Evolutionary conservation across 164 flowering plant species (phyloP).

Genomic region (Nelumbo lutea): DNA sequence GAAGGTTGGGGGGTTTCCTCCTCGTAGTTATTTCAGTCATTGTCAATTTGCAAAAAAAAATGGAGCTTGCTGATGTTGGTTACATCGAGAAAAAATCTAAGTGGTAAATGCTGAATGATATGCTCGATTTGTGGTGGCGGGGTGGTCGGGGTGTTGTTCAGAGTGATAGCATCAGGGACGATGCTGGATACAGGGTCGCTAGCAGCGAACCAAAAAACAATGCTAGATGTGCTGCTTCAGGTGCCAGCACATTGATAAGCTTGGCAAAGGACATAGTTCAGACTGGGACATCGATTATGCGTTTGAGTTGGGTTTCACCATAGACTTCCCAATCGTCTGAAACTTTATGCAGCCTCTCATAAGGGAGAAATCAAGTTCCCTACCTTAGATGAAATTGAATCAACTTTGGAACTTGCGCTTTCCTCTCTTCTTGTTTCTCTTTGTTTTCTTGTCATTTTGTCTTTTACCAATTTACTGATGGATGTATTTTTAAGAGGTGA

Average conservation of each 20-base stretch:
- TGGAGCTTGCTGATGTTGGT: slow-evolving; percentile 22
- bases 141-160: slow-evolving; percentile 3
- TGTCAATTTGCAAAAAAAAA: slow-evolving; percentile 8
- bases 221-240: slow-evolving; percentile 42
- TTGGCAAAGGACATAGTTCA: slow-evolving; percentile 50
- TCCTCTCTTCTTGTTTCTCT: too few species aligned
- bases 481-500: too few species aligned
- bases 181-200: slow-evolving; percentile 71
- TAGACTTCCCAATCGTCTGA: slow-evolving; percentile 62
- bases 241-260: slow-evolving; percentile 39
- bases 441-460: too few species aligned
- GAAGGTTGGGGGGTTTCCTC: background rate
- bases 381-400: slow-evolving; percentile 13
- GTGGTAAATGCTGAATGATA: slow-evolving; percentile 14
- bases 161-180: slow-evolving; percentile 54
- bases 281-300: slow-evolving; percentile 78
- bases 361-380: slow-evolving; percentile 79
- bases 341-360: slow-evolving; percentile 52
- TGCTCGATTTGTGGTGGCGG: too few species aligned
- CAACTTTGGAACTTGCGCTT: too few species aligned
- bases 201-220: slow-evolving; percentile 35
- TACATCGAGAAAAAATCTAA: slow-evolving; percentile 57
- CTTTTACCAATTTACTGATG: too few species aligned
- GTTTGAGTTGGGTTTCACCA: slow-evolving; percentile 33
- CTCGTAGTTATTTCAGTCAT: slow-evolving; percentile 9